These are phyloP conservation scores for Diaporthe longicolla DNA, from an alignment of 2,329 filamentous ascomycete genomes.

Conservation along the genomic window DNA sequence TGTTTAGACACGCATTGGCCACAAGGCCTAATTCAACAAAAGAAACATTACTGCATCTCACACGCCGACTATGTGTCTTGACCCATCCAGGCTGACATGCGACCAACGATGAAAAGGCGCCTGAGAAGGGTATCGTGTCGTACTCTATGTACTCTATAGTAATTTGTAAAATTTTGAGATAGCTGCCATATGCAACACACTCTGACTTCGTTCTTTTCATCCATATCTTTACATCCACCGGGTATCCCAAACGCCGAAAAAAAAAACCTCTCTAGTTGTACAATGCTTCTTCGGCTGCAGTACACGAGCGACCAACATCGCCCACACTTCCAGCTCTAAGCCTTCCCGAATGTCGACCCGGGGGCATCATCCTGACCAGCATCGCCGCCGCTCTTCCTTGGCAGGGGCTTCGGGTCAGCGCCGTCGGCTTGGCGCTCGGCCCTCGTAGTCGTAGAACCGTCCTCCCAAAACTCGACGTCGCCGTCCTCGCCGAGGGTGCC, in stretches of 20 bases:
- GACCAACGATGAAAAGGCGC: too few species aligned
- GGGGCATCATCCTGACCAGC: constrained; percentile 43
- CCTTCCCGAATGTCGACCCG: constrained; percentile 49
- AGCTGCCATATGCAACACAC: background rate
- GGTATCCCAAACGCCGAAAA: constrained; percentile 38
- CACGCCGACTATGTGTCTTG: background rate
- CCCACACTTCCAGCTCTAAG: background rate
- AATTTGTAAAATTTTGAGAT: background rate
- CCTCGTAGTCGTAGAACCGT: constrained; percentile 65
- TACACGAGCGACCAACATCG: background rate
- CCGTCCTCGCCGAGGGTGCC: constrained; percentile 81
- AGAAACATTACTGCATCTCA: background rate
- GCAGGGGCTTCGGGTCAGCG: constrained; percentile 38
- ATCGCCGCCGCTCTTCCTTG: constrained; percentile 6
- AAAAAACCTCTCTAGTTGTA: constrained; percentile 15
- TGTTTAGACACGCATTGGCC: background rate
- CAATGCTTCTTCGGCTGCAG: background rate
- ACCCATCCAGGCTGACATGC: background rate
- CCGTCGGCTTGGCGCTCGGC: constrained; percentile 45
- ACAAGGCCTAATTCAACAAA: background rate
- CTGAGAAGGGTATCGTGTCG: background rate
- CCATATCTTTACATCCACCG: background rate
- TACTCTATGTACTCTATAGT: background rate
- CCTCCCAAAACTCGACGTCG: constrained; percentile 94
- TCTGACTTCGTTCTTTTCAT: background rate